A percentile compares a stretch with the other conserved stretches of the same genome.
Conservation (phyloP, 179 eudicot genomes). For the Sideroxylon spinosum region DNA sequence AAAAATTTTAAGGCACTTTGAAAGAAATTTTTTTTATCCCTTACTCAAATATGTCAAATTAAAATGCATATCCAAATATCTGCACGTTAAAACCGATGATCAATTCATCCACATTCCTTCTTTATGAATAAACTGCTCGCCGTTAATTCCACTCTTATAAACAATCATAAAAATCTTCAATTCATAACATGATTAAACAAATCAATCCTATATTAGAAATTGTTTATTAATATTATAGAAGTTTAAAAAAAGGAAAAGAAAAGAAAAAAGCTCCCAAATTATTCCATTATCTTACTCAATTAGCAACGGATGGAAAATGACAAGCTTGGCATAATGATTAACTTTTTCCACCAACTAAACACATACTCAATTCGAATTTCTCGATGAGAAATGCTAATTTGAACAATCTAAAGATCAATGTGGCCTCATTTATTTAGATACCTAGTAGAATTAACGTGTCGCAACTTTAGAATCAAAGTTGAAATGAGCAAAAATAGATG, state of each 20-base stretch:
- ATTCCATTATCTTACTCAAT: neutral
- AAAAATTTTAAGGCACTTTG: too few species aligned
- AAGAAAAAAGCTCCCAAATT: neutral
- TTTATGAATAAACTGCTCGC: neutral
- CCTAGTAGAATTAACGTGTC: constrained; percentile 34
- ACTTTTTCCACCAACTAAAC: neutral
- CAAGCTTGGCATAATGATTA: neutral
- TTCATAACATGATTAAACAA: too few species aligned
- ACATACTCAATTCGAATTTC: neutral
- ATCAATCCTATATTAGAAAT: too few species aligned
- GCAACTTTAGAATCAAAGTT: constrained; percentile 29
- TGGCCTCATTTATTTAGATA: constrained; percentile 15
- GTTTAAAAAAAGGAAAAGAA: neutral
- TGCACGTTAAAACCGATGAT: too few species aligned
- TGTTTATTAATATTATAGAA: neutral
- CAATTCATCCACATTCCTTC: too few species aligned
- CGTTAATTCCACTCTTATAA: neutral
- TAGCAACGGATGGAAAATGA: neutral
- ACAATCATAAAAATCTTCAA: neutral
- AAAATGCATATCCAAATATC: too few species aligned
- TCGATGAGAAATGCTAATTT: constrained; percentile 23
- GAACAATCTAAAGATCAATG: constrained; percentile 38
- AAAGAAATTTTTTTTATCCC: too few species aligned
- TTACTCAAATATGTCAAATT: too few species aligned
- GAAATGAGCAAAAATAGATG: constrained; percentile 26